These are phyloP conservation scores for Hylodesmum podocarpum DNA, from an alignment of 306 rosid species.

Conservation along the genomic window DNA sequence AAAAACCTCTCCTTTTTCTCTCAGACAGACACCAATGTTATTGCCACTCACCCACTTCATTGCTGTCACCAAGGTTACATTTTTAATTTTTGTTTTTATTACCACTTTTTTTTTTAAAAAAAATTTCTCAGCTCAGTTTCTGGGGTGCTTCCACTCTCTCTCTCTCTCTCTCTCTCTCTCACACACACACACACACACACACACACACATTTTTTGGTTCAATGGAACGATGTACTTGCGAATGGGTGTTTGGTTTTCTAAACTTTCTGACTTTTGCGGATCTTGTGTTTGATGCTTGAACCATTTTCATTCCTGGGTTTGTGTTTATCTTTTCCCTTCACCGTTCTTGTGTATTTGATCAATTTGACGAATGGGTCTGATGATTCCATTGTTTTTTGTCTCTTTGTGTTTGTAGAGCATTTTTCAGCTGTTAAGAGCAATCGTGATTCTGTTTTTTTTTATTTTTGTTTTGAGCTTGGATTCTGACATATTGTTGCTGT, in stretches of 20 bases:
- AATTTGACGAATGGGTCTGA: slow-evolving; percentile 8
- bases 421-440: slow-evolving; percentile 16
- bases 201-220: slow-evolving; percentile 22
- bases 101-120: background rate
- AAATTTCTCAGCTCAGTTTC: background rate
- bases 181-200: too few species aligned
- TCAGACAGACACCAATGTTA: background rate
- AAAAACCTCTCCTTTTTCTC: background rate
- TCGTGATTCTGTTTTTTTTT: background rate
- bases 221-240: slow-evolving; percentile 13
- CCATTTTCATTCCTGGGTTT: slow-evolving; percentile 22
- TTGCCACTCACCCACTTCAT: slow-evolving; percentile 3
- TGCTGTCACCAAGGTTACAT: slow-evolving; percentile 19
- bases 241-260: background rate
- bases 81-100: slow-evolving; percentile 20
- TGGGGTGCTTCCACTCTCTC: background rate
- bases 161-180: background rate
- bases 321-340: slow-evolving; percentile 4
- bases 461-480: slow-evolving; percentile 2
- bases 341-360: background rate
- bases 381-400: background rate
- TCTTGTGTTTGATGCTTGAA: slow-evolving; percentile 20
- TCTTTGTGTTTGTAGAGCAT: background rate
- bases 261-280: slow-evolving; percentile 18
- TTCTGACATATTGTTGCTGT: background rate